Conservation (phyloP, 352 stramenopile species). For the Phytophthora fragariae region DNA sequence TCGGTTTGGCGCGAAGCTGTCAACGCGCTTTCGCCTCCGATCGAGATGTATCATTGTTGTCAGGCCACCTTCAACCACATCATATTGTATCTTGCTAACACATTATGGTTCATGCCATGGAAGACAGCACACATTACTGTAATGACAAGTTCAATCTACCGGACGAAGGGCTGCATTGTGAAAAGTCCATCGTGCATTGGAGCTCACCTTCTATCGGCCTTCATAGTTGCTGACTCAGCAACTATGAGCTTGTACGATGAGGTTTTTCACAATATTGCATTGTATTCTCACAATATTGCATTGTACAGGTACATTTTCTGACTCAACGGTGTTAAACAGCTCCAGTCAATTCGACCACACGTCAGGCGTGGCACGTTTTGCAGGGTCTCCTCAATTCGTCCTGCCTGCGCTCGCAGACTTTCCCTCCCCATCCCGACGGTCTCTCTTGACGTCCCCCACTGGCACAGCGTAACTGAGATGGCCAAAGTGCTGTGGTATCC, state of each 20-base stretch:
- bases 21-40: not conserved
- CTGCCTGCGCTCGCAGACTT: conserved; percentile 23
- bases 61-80: not conserved
- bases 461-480: not conserved
- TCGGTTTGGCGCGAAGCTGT: not conserved
- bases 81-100: not conserved
- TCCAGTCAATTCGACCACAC: not conserved
- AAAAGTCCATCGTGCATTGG: no score
- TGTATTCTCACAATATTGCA: no score
- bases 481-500: not conserved
- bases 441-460: conserved; percentile 31
- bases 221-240: no score
- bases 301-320: no score
- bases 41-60: not conserved
- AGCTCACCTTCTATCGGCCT: no score
- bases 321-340: not conserved
- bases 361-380: not conserved
- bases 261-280: no score
- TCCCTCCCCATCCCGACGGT: conserved; percentile 34
- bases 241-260: no score
- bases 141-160: no score
- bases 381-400: conserved; percentile 19
- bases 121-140: no score
- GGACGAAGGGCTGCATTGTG: no score
- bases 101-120: no score